Conservation (phyloP, 2,329 filamentous ascomycete species). For the Aspergillus thermomutatus region DNA sequence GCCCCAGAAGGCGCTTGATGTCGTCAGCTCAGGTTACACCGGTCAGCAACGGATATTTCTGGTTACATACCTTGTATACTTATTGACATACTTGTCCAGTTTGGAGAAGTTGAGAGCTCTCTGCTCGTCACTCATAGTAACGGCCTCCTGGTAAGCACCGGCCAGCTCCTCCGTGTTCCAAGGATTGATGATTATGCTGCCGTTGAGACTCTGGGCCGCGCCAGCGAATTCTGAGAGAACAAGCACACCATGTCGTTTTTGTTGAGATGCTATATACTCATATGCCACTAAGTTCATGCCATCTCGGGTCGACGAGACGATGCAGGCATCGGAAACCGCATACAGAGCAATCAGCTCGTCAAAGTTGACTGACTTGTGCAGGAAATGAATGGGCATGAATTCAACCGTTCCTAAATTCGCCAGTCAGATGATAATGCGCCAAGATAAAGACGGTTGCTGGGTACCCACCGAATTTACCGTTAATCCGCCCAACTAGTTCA, state of each 20-base stretch:
- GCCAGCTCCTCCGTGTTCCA: conserved; percentile 98
- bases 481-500: conserved; percentile 93
- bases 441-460: not conserved
- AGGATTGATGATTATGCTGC: conserved; percentile 86
- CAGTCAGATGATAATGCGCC: not conserved
- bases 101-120: conserved; percentile 81
- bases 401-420: conserved; percentile 68
- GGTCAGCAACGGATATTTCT: not conserved
- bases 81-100: conserved; percentile 87
- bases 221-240: conserved; percentile 93
- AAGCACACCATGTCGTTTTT: conserved; percentile 82
- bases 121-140: conserved; percentile 86
- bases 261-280: conserved; percentile 91
- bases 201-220: conserved; percentile 86
- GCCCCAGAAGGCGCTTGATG: conserved; percentile 81
- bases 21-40: conserved; percentile 17
- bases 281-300: conserved; percentile 97
- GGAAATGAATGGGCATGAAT: conserved; percentile 97
- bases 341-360: conserved; percentile 91
- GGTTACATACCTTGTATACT: conserved; percentile 69
- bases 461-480: conserved; percentile 75
- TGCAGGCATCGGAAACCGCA: conserved; percentile 80
- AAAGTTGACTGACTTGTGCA: conserved; percentile 89
- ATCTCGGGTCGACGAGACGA: conserved; percentile 86
- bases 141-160: conserved; percentile 85